These are phyloP conservation scores for Neurospora tetrasperma DNA, from an alignment of 495 filamentous ascomycete species.

Conservation along the genomic window DNA sequence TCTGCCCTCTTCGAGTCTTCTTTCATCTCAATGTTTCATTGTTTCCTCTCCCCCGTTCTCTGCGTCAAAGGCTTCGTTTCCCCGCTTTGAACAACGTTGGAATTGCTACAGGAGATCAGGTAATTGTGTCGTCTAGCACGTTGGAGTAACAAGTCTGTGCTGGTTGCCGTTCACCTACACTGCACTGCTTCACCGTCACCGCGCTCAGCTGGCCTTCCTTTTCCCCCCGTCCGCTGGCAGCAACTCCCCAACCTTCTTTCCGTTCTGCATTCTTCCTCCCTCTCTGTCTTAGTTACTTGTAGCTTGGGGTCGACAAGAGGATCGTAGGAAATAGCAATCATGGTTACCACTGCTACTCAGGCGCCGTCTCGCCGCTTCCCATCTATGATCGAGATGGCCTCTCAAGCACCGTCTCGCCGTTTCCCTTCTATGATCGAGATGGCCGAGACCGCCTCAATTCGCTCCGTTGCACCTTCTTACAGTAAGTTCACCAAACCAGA, in stretches of 20 bases:
- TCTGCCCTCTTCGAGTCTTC: neutral
- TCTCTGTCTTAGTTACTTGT: neutral
- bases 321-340: neutral
- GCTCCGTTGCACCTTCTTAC: conserved; percentile 43
- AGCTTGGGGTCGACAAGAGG: neutral
- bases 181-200: neutral
- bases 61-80: neutral
- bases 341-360: neutral
- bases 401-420: neutral
- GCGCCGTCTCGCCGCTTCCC: neutral
- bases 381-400: neutral
- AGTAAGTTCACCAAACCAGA: conserved; percentile 22
- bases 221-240: neutral
- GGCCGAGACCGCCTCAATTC: conserved; percentile 40
- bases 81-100: neutral
- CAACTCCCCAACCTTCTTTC: neutral
- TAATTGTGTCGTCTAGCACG: neutral
- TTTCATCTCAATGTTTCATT: conserved; percentile 4
- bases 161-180: neutral
- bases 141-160: neutral
- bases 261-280: neutral
- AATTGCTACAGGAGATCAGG: neutral
- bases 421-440: neutral
- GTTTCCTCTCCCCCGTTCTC: neutral
- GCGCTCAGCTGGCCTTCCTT: neutral